Conservation (phyloP, 1,284 basidiomycete genomes). For the Chalciporus sp. region DNA sequence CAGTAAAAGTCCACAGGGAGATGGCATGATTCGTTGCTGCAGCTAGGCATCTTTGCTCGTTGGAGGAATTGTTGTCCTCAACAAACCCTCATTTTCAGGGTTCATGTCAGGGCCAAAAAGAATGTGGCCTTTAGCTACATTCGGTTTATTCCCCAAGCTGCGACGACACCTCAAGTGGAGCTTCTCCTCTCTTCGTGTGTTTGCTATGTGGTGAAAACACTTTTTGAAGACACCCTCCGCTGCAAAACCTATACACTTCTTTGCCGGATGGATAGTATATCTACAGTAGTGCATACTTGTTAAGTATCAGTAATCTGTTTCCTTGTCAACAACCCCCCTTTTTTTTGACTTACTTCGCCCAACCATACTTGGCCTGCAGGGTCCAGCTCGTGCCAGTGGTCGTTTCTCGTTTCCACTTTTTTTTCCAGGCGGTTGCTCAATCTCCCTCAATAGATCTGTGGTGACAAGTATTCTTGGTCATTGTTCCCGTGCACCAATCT, state of each 20-base stretch:
- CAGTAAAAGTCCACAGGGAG: too few relatives aligned
- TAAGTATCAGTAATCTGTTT: constrained; percentile 1
- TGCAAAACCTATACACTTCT: not conserved
- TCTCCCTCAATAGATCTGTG: not conserved
- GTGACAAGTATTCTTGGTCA: not conserved
- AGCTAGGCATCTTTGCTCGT: too few relatives aligned
- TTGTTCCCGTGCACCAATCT: not conserved
- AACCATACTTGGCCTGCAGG: constrained; percentile 8
- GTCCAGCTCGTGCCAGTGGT: not conserved
- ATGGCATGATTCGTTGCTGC: too few relatives aligned
- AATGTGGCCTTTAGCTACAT: not conserved
- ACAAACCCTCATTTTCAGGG: not conserved
- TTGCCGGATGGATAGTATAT: not conserved
- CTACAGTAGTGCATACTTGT: not conserved
- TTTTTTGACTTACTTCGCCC: constrained; percentile 7
- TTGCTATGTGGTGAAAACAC: not conserved
- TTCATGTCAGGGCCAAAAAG: constrained; percentile 8
- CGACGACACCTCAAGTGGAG: not conserved
- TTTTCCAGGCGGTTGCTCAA: not conserved
- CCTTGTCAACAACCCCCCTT: constrained; percentile 18
- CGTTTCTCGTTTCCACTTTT: not conserved
- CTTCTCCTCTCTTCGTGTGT: not conserved
- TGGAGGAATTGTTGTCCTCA: too few relatives aligned
- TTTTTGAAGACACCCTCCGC: not conserved
- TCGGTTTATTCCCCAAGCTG: not conserved